Conservation (phyloP, 345 rosid species). For the Kernera saxatilis region DNA sequence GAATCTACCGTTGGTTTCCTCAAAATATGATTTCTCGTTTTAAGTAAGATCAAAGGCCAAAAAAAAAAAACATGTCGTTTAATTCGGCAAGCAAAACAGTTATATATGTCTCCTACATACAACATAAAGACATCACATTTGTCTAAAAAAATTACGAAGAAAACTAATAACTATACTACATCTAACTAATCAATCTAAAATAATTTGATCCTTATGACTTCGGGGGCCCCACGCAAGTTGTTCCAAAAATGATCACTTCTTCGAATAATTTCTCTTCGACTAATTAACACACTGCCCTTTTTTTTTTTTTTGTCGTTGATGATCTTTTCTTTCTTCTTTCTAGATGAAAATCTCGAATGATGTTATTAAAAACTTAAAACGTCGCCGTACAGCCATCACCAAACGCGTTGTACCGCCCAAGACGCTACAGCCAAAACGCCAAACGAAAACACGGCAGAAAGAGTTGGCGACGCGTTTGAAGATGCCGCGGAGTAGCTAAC, state of each 20-base stretch:
- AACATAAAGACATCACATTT: constrained; percentile 2
- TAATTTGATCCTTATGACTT: neutral
- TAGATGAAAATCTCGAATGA: neutral
- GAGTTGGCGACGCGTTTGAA: constrained; percentile 2
- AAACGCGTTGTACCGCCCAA: constrained; percentile 19
- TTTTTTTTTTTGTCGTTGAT: neutral
- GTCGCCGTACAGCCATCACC: neutral
- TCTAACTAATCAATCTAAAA: neutral
- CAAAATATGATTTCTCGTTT: neutral
- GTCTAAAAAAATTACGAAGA: constrained; percentile 2
- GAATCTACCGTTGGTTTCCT: neutral
- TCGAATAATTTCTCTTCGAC: neutral
- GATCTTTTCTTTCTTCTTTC: neutral
- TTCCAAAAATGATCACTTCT: neutral
- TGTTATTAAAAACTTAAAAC: neutral
- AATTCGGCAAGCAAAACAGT: neutral
- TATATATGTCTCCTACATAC: neutral
- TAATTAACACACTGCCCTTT: neutral
- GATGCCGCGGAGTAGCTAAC: constrained; percentile 29
- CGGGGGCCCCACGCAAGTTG: neutral
- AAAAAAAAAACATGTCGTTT: neutral
- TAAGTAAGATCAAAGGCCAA: no score
- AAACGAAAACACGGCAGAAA: neutral
- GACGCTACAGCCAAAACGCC: constrained; percentile 1
- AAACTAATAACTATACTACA: neutral